phyloP scores from a whole-genome alignment of 2,329 filamentous ascomycete species.

The Tolypocladium endophyticum region DNA sequence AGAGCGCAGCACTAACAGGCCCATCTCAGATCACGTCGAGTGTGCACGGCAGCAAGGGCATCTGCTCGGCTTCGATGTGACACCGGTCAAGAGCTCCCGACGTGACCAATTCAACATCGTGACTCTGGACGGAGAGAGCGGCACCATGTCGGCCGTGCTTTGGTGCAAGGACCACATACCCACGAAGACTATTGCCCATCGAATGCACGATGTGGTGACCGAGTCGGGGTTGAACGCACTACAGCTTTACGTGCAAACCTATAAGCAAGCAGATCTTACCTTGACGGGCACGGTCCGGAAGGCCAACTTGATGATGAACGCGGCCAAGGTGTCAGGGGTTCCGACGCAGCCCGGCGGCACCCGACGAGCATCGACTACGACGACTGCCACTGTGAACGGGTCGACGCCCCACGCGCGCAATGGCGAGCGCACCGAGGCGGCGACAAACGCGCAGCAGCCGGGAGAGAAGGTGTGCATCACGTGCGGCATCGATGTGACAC shows the following conservation, averaged over 20 bases:
- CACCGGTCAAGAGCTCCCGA: conserved; percentile 78
- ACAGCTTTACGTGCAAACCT: conserved; percentile 77
- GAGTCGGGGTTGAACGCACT: conserved; percentile 67
- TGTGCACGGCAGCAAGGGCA: conserved; percentile 82
- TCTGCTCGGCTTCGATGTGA: conserved; percentile 79
- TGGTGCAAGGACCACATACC: conserved; percentile 88
- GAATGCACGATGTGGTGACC: conserved; percentile 65
- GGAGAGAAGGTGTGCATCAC: conserved; percentile 50
- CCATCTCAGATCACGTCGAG: conserved; percentile 53
- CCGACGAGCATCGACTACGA: conserved; percentile 47
- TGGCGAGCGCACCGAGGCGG: conserved; percentile 15
- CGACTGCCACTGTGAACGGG: conserved; percentile 15
- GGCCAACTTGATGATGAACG: conserved; percentile 64
- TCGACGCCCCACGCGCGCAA: conserved; percentile 10
- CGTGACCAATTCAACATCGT: conserved; percentile 73
- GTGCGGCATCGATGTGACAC: conserved; percentile 60
- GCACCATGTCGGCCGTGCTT: conserved; percentile 72
- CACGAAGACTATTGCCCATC: conserved; percentile 62
- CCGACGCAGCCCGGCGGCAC: conserved; percentile 22
- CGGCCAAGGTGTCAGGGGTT: conserved; percentile 41
- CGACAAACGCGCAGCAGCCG: conserved; percentile 20
- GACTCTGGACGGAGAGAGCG: conserved; percentile 69
- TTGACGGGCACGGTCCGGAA: conserved; percentile 89
- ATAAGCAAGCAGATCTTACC: conserved; percentile 87
- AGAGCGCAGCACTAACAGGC: conserved; percentile 3